Evolutionary conservation across 2,329 filamentous ascomycete genomes (phyloP).

Genomic region (Aspergillus melleus): DNA sequence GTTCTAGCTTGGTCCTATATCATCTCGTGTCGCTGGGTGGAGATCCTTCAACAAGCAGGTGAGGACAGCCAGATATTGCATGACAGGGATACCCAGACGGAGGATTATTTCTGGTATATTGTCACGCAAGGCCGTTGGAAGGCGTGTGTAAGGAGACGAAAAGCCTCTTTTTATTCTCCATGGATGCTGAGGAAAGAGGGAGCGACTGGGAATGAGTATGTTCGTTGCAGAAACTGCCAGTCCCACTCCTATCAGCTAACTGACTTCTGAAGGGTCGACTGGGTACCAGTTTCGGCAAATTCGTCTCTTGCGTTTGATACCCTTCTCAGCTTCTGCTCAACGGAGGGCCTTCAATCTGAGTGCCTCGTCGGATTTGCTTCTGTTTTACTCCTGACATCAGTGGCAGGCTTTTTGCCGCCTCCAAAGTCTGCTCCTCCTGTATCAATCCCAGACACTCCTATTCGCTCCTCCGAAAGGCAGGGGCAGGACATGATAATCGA

Average conservation of each 20-base stretch:
- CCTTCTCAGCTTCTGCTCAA: slow-evolving; percentile 1
- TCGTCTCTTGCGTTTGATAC: slow-evolving; percentile 6
- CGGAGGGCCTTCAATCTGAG: slow-evolving; percentile 3
- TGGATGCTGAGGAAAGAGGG: not conserved
- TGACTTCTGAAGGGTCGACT: not conserved
- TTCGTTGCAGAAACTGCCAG: not conserved
- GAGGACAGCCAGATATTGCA: slow-evolving; percentile 14
- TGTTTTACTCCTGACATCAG: slow-evolving; percentile 1
- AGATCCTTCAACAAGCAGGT: slow-evolving; percentile 18
- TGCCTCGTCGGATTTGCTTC: slow-evolving; percentile 2
- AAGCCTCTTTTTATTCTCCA: not conserved
- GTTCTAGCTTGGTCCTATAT: slow-evolving; percentile 23
- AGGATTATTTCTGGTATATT: not conserved
- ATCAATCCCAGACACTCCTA: not conserved
- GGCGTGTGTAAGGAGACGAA: not conserved
- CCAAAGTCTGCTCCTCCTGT: not conserved
- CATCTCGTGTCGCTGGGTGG: slow-evolving; percentile 22
- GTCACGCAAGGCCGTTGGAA: not conserved
- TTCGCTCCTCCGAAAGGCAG: not conserved
- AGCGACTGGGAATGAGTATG: not conserved
- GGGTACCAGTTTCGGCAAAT: not conserved
- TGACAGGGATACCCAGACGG: not conserved
- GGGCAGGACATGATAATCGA: not conserved
- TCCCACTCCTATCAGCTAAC: not conserved
- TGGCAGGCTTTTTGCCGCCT: not conserved